These are phyloP conservation scores for Beta vulgaris DNA, from an alignment of 148 eudicot species.

Conservation along the genomic window DNA sequence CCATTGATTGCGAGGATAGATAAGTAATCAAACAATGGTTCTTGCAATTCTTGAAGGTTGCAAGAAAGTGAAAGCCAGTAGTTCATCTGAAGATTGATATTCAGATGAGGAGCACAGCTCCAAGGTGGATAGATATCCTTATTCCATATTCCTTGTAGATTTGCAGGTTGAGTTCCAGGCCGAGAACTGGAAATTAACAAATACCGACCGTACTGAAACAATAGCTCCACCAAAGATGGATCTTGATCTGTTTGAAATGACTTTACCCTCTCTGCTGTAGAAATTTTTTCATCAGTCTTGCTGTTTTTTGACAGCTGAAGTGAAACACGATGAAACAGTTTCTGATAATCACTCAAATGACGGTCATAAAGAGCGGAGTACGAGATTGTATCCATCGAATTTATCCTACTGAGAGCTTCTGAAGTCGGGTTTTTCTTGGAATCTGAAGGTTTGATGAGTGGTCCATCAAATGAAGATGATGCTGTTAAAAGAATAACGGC, in stretches of 20 bases:
- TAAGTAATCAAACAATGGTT: constrained; percentile 67
- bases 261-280: constrained; percentile 69
- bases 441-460: constrained; percentile 63
- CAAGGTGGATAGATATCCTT: constrained; percentile 66
- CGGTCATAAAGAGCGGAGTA: constrained; percentile 59
- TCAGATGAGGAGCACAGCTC: constrained; percentile 89
- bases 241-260: constrained; percentile 76
- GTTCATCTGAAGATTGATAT: constrained; percentile 94
- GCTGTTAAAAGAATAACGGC: constrained; percentile 59
- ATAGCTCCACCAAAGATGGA: constrained; percentile 75
- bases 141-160: constrained; percentile 89
- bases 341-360: constrained; percentile 81
- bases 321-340: constrained; percentile 71
- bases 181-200: constrained; percentile 75
- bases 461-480: constrained; percentile 73
- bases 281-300: constrained; percentile 17
- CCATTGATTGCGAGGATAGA: constrained; percentile 64
- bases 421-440: constrained; percentile 58
- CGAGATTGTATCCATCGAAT: constrained; percentile 36
- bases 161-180: constrained; percentile 78
- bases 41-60: constrained; percentile 78
- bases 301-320: constrained; percentile 62
- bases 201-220: constrained; percentile 89
- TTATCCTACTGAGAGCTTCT: constrained; percentile 40
- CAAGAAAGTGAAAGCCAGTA: constrained; percentile 87